Evolutionary conservation across 2,329 filamentous ascomycete species (phyloP).

Genomic region (Venturia carpophila): DNA sequence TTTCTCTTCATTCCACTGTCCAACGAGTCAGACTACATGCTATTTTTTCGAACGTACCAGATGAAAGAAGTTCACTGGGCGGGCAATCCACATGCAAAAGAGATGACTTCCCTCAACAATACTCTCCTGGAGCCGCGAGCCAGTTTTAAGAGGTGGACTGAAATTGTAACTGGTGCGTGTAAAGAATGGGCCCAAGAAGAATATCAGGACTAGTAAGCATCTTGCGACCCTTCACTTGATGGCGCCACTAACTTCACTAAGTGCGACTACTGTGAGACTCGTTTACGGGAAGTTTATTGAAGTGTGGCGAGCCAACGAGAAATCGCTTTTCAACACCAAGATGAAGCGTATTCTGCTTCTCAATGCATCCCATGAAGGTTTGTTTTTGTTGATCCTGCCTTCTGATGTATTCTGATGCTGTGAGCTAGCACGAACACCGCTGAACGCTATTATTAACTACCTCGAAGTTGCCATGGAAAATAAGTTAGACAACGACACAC

Average conservation of each 20-base stretch:
- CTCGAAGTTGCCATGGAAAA: constrained; percentile 85
- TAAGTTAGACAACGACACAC: constrained; percentile 66
- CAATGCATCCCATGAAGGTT: constrained; percentile 83
- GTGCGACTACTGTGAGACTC: constrained; percentile 75
- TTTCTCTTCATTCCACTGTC: constrained; percentile 76
- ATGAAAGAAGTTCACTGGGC: constrained; percentile 74
- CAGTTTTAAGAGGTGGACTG: constrained; percentile 74
- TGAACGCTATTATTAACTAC: constrained; percentile 94
- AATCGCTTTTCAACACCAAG: constrained; percentile 70
- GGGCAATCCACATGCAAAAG: constrained; percentile 77
- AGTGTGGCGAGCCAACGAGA: constrained; percentile 86
- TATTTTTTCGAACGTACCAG: constrained; percentile 77
- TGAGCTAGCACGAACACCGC: constrained; percentile 55
- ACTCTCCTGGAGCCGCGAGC: constrained; percentile 69
- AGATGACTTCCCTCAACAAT: constrained; percentile 62
- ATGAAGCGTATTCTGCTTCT: constrained; percentile 70
- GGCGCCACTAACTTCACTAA: constrained; percentile 49
- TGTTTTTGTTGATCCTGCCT: not conserved
- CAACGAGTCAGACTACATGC: constrained; percentile 74
- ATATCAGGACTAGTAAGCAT: constrained; percentile 24
- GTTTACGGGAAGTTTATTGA: constrained; percentile 89
- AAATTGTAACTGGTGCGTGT: constrained; percentile 72
- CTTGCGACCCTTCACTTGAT: not conserved
- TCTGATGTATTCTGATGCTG: not conserved
- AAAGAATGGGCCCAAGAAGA: constrained; percentile 85